These are phyloP conservation scores for Mrakia blollopis DNA, from an alignment of 768 basidiomycete genomes.

Conservation along the genomic window DNA sequence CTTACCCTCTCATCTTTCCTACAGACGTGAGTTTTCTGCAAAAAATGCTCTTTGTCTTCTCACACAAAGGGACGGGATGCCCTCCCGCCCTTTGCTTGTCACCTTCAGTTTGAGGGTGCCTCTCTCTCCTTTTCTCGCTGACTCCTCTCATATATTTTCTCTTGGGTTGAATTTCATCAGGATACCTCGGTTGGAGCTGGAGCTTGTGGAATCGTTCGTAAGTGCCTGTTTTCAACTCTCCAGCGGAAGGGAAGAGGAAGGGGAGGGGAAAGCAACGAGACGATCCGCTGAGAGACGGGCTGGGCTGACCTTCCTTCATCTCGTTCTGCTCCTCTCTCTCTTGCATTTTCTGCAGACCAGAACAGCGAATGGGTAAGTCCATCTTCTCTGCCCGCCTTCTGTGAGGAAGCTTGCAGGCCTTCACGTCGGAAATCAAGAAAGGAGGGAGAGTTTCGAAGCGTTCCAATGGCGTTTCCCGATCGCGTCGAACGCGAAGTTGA, in stretches of 20 bases:
- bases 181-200: constrained; percentile 3
- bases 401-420: no score
- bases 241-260: not conserved
- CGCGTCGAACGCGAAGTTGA: not conserved
- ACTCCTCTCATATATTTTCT: not conserved
- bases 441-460: not conserved
- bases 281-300: not conserved
- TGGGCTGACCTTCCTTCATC: not conserved
- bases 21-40: not conserved
- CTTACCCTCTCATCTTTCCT: not conserved
- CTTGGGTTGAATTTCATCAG: not conserved
- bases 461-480: not conserved
- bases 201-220: constrained; percentile 15
- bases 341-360: not conserved
- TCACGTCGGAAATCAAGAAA: not conserved
- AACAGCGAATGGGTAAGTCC: constrained; percentile 18
- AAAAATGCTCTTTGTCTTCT: no score
- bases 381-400: not conserved
- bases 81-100: no score
- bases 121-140: not conserved
- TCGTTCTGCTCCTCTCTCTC: no score
- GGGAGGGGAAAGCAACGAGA: not conserved
- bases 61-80: no score
- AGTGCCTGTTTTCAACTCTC: not conserved
- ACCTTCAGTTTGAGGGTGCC: constrained; percentile 6